Conservation (phyloP, 257 asterid species). For the Primulina tabacum region DNA sequence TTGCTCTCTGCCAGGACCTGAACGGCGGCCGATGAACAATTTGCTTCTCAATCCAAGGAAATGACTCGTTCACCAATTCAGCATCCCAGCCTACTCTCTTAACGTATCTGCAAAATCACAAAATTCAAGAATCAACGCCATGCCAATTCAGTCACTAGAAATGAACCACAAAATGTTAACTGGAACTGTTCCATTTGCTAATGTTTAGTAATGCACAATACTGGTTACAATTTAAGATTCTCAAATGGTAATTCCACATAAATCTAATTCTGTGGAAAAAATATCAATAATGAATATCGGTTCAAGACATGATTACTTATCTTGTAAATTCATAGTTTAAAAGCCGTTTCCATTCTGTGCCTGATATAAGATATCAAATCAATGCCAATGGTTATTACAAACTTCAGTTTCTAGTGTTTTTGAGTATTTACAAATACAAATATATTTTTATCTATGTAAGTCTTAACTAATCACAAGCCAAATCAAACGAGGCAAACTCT, state of each 20-base stretch:
- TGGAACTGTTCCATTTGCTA: too few species aligned
- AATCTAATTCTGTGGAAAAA: neutral
- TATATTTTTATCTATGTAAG: too few species aligned
- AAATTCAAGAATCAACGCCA: conserved; percentile 10
- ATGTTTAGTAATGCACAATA: neutral
- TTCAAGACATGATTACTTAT: neutral
- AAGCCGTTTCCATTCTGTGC: neutral
- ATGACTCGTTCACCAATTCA: conserved; percentile 79
- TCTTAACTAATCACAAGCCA: conserved; percentile 6
- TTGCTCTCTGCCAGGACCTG: conserved; percentile 73
- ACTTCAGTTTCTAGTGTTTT: conserved; percentile 16
- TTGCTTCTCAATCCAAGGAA: conserved; percentile 92
- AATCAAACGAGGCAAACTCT: conserved; percentile 1
- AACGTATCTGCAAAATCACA: conserved; percentile 50
- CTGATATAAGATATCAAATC: conserved; percentile 11
- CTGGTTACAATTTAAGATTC: neutral
- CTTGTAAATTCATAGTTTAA: neutral
- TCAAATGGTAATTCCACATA: neutral
- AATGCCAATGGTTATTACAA: conserved; percentile 22
- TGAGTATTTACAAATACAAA: too few species aligned
- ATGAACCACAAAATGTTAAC: neutral
- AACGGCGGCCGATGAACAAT: conserved; percentile 72
- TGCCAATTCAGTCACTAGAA: too few species aligned
- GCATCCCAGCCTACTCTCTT: conserved; percentile 77
- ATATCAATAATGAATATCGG: too few species aligned